phyloP scores from a whole-genome alignment of 1,139 yeast genomes.

The Hyphopichia pseudoburtonii region DNA sequence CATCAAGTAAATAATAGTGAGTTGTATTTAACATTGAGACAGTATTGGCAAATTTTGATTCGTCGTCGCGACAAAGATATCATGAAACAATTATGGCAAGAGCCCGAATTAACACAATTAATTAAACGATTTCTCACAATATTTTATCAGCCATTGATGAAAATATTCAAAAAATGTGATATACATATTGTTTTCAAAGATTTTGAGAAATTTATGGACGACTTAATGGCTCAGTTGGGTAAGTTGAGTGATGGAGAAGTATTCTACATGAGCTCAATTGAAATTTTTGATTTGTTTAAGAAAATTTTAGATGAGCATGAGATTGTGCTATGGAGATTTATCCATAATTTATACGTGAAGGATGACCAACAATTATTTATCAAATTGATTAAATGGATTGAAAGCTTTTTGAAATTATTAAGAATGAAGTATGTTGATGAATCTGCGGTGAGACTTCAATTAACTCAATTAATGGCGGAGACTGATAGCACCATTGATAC shows the following conservation, averaged over 20 bases:
- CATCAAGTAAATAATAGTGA: constrained; percentile 17
- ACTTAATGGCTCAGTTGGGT: constrained; percentile 54
- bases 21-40: constrained; percentile 51
- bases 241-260: constrained; percentile 49
- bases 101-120: constrained; percentile 71
- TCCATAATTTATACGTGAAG: constrained; percentile 72
- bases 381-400: constrained; percentile 68
- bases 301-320: constrained; percentile 69
- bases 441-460: constrained; percentile 41
- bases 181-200: constrained; percentile 74
- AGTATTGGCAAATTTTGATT: constrained; percentile 62
- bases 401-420: constrained; percentile 54
- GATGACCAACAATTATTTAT: constrained; percentile 74
- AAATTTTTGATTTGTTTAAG: constrained; percentile 65
- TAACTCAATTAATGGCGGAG: constrained; percentile 23
- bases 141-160: constrained; percentile 82
- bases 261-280: constrained; percentile 43
- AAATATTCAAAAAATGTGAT: constrained; percentile 72
- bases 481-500: constrained; percentile 17
- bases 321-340: constrained; percentile 65
- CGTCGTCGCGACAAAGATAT: constrained; percentile 74
- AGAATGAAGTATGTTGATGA: constrained; percentile 60
- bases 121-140: constrained; percentile 72
- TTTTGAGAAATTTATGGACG: constrained; percentile 71
- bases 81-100: constrained; percentile 78